A percentile compares a stretch with the other conserved stretches of the same genome.
Conservation (phyloP, 108 stramenopile species). For the Conticribra weissflogii region DNA sequence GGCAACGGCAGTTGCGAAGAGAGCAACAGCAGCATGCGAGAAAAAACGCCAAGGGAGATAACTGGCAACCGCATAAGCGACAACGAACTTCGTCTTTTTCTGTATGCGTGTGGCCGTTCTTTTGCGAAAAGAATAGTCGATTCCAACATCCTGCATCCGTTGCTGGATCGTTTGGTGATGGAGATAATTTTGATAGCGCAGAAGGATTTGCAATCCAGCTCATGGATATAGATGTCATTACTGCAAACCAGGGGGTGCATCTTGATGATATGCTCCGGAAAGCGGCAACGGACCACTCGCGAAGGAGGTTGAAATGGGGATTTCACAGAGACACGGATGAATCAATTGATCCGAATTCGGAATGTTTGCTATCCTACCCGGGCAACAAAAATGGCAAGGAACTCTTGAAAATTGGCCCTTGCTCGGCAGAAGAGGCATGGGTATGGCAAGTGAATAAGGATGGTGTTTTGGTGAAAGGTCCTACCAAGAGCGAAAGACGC, state of each 20-base stretch:
- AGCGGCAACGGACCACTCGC: background rate
- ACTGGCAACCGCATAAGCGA: background rate
- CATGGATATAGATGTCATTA: constrained; percentile 26
- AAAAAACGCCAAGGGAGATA: background rate
- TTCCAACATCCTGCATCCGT: constrained; percentile 5
- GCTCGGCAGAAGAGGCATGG: constrained; percentile 67
- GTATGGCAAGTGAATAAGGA: constrained; percentile 64
- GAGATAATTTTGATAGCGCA: constrained; percentile 5
- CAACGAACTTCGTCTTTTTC: constrained; percentile 6
- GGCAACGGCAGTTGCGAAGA: constrained; percentile 3
- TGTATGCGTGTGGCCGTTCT: constrained; percentile 49
- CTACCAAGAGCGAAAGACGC: constrained; percentile 29
- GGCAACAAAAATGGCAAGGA: constrained; percentile 7
- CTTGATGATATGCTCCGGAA: background rate
- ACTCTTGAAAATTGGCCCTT: constrained; percentile 52
- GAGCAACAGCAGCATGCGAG: constrained; percentile 2
- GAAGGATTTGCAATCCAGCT: constrained; percentile 44
- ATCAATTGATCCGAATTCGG: constrained; percentile 1
- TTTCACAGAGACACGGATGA: constrained; percentile 11
- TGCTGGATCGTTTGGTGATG: constrained; percentile 30
- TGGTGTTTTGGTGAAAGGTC: constrained; percentile 54
- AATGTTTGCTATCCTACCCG: constrained; percentile 37
- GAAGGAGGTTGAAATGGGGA: background rate
- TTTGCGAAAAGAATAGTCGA: constrained; percentile 36
- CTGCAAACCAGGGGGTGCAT: background rate